These are phyloP conservation scores for Prunus mume DNA, from an alignment of 306 rosid species.

Conservation along the genomic window DNA sequence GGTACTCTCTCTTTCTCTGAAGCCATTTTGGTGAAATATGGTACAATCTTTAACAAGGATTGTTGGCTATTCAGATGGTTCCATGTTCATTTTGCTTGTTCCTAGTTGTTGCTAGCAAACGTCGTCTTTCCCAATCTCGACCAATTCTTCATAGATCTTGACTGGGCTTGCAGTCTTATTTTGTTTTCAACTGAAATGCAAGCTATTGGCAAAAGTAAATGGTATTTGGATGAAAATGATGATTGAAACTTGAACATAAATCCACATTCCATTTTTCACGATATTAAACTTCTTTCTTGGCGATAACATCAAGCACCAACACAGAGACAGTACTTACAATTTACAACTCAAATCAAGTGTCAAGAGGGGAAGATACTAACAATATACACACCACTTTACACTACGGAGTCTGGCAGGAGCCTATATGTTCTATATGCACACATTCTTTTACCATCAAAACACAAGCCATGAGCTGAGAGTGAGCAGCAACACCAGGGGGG, in stretches of 20 bases:
- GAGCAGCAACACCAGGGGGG: slow-evolving; percentile 27
- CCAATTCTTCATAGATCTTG: neutral
- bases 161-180: neutral
- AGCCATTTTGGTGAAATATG: neutral
- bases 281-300: slow-evolving; percentile 15
- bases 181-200: neutral
- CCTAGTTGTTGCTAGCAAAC: neutral
- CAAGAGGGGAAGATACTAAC: slow-evolving; percentile 26
- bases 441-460: slow-evolving; percentile 43
- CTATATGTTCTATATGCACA: slow-evolving; percentile 48
- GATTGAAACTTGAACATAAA: neutral
- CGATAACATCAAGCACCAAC: slow-evolving; percentile 19
- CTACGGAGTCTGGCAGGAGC: slow-evolving; percentile 39
- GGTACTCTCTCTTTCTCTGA: slow-evolving; percentile 7
- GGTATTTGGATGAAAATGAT: neutral
- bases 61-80: neutral
- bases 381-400: slow-evolving; percentile 33
- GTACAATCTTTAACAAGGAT: too few species aligned
- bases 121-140: neutral
- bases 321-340: slow-evolving; percentile 27
- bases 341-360: slow-evolving; percentile 34
- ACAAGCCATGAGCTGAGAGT: slow-evolving; percentile 35
- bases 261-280: slow-evolving; percentile 8
- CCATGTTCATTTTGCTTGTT: neutral
- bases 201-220: neutral